Evolutionary conservation across 805 yeast genomes (phyloP).

Genomic region (Teunomyces barrocoloradensis): DNA sequence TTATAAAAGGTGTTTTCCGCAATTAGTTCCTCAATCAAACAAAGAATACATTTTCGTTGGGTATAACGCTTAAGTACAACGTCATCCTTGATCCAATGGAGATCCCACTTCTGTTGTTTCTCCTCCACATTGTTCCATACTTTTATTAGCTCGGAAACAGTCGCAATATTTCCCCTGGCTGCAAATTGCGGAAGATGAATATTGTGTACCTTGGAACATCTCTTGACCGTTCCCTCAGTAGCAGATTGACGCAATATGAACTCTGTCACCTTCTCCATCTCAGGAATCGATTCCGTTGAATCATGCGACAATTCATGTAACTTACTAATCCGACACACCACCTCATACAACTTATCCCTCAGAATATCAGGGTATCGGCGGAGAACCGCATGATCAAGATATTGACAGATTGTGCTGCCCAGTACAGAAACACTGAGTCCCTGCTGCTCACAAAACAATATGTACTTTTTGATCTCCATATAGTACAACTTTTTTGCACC

Average conservation of each 20-base stretch:
- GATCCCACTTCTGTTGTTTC: background rate
- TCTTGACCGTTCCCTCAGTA: background rate
- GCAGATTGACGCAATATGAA: background rate
- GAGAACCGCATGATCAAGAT: background rate
- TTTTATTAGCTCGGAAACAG: conserved; percentile 1
- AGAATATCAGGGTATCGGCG: background rate
- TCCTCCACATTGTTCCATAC: background rate
- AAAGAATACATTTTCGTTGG: background rate
- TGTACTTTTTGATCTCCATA: background rate
- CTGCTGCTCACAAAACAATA: background rate
- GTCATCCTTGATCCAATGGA: conserved; percentile 2
- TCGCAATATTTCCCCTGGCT: background rate
- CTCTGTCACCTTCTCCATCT: background rate
- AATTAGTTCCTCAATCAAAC: conserved; percentile 1
- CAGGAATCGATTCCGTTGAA: background rate
- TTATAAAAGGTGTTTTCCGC: background rate
- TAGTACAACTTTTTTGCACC: background rate
- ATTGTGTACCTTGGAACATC: background rate
- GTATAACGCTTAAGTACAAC: background rate
- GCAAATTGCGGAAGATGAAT: background rate
- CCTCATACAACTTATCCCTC: background rate
- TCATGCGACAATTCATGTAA: background rate
- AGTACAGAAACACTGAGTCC: background rate
- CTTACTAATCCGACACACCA: background rate
- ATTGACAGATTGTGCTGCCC: background rate